These are phyloP conservation scores for Sugiyamaella lignohabitans DNA, from an alignment of 805 yeast species.

Conservation along the genomic window DNA sequence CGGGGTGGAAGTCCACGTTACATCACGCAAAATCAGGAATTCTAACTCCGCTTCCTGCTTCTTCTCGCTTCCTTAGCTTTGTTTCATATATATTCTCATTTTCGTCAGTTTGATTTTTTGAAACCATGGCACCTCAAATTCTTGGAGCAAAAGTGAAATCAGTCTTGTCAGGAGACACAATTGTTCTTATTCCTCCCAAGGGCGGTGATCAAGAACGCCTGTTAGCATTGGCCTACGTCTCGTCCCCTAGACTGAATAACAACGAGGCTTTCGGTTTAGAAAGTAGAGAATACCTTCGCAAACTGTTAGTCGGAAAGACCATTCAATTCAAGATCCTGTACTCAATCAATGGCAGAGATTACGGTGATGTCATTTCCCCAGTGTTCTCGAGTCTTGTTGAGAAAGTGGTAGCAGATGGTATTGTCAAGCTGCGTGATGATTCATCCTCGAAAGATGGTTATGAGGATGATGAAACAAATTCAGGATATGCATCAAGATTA, in stretches of 20 bases:
- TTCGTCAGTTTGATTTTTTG: not conserved
- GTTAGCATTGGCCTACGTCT: slow-evolving; percentile 58
- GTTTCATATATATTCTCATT: too few relatives aligned
- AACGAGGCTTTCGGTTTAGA: slow-evolving; percentile 45
- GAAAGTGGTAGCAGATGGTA: slow-evolving; percentile 51
- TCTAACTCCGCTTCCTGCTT: too few relatives aligned
- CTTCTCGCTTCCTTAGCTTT: too few relatives aligned
- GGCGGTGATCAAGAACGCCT: slow-evolving; percentile 46
- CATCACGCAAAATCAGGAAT: too few relatives aligned
- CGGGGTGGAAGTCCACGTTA: too few relatives aligned
- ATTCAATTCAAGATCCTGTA: slow-evolving; percentile 54
- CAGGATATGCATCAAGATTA: slow-evolving; percentile 28
- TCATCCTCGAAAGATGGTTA: slow-evolving; percentile 37
- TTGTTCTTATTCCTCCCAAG: slow-evolving; percentile 49
- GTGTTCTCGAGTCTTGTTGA: slow-evolving; percentile 53
- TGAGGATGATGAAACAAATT: slow-evolving; percentile 31
- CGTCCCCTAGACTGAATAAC: slow-evolving; percentile 45
- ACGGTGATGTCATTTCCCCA: slow-evolving; percentile 66
- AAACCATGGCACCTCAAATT: slow-evolving; percentile 2
- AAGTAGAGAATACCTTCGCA: slow-evolving; percentile 56
- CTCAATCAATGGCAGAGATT: slow-evolving; percentile 48
- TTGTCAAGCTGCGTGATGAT: slow-evolving; percentile 55
- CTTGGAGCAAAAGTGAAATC: slow-evolving; percentile 56
- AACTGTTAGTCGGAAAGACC: slow-evolving; percentile 55
- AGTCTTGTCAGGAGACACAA: slow-evolving; percentile 65